Conservation (phyloP, 345 rosid genomes). For the Arabidopsis suecica region DNA sequence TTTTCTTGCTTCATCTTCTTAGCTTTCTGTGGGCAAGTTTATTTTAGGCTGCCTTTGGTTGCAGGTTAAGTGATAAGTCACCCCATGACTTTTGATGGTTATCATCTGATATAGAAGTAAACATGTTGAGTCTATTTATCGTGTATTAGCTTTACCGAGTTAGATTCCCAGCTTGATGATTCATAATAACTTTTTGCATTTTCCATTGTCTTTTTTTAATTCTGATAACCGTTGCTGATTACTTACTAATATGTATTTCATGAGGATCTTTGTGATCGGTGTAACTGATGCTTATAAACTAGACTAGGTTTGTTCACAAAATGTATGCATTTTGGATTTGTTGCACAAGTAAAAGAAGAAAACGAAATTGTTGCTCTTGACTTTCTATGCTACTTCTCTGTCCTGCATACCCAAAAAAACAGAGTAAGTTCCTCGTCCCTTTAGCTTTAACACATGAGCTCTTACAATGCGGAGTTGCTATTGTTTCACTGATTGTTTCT, state of each 20-base stretch:
- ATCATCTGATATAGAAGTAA: background rate
- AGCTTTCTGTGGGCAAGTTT: background rate
- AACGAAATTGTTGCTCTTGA: conserved; percentile 45
- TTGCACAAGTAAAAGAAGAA: conserved; percentile 14
- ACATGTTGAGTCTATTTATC: background rate
- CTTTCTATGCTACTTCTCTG: conserved; percentile 25
- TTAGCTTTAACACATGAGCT: conserved; percentile 28
- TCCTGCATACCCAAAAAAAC: conserved; percentile 26
- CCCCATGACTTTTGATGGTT: conserved; percentile 1
- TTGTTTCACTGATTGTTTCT: conserved; percentile 14
- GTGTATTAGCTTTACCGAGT: background rate
- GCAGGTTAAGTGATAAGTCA: conserved; percentile 1
- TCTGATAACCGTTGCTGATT: background rate
- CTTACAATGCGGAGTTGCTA: background rate
- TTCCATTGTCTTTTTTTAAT: background rate
- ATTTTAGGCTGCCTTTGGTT: background rate
- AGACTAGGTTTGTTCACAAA: conserved; percentile 13
- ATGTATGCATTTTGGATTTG: background rate
- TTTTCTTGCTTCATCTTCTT: conserved; percentile 35
- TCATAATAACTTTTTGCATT: conserved; percentile 6
- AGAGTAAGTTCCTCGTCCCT: conserved; percentile 50
- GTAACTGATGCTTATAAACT: background rate
- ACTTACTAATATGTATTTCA: background rate
- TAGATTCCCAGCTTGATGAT: background rate
- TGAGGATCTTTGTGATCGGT: background rate